phyloP scores from a whole-genome alignment of 352 stramenopile species.

The Globisporangium emineosum region DNA sequence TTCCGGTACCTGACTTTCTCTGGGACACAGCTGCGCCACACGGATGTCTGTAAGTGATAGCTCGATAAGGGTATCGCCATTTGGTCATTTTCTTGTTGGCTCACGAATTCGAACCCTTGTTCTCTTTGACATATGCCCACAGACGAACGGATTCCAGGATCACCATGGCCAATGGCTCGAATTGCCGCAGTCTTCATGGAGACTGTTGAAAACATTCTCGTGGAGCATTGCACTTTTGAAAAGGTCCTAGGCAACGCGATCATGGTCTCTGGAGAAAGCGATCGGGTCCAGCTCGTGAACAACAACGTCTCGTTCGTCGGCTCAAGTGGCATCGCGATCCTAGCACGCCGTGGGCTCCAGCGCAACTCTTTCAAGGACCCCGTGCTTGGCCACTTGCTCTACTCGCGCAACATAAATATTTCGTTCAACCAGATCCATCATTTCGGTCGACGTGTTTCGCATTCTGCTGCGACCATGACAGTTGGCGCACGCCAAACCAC shows the following conservation, averaged over 20 bases:
- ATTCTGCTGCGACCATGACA: conserved; percentile 55
- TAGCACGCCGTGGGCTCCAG: conserved; percentile 30
- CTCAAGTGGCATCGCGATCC: conserved; percentile 42
- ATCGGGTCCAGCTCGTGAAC: conserved; percentile 44
- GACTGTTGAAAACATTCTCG: conserved; percentile 38
- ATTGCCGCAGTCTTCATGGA: conserved; percentile 66
- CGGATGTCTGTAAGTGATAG: conserved; percentile 52
- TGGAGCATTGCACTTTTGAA: conserved; percentile 65
- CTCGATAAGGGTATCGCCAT: background rate
- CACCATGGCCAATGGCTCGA: conserved; percentile 52
- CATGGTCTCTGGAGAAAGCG: conserved; percentile 56
- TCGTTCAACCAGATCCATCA: conserved; percentile 80
- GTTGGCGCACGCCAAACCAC: conserved; percentile 44
- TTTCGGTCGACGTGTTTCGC: conserved; percentile 44
- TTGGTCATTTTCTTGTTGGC: background rate
- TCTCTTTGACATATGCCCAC: background rate
- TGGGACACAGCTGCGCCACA: conserved; percentile 54
- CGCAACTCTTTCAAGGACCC: conserved; percentile 34
- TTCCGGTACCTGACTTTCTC: conserved; percentile 66
- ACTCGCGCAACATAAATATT: conserved; percentile 40
- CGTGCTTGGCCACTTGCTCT: conserved; percentile 41
- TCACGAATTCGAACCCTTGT: background rate
- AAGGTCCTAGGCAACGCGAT: conserved; percentile 72
- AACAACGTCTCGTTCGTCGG: conserved; percentile 76
- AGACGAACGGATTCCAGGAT: conserved; percentile 43